These are phyloP conservation scores for Coniochaeta pulveracea DNA, from an alignment of 2,329 filamentous ascomycete genomes.

Conservation along the genomic window DNA sequence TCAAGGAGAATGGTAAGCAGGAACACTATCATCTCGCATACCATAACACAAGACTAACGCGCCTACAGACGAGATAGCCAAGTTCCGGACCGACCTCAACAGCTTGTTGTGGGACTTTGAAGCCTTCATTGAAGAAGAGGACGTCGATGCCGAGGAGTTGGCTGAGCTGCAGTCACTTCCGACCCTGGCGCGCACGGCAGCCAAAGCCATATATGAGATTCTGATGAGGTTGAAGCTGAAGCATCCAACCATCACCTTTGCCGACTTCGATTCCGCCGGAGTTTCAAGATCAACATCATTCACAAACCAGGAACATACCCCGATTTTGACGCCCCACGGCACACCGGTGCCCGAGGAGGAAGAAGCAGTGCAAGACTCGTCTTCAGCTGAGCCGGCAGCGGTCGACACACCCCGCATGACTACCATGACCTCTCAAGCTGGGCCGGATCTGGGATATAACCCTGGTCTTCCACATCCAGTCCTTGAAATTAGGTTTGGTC, in stretches of 20 bases:
- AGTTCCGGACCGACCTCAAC: slow-evolving; percentile 33
- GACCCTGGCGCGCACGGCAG: slow-evolving; percentile 33
- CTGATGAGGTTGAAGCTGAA: slow-evolving; percentile 43
- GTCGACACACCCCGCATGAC: neutral
- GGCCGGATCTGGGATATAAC: slow-evolving; percentile 2
- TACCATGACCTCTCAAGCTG: slow-evolving; percentile 1
- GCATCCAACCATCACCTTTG: slow-evolving; percentile 7
- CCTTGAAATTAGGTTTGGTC: too few species aligned
- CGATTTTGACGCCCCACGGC: too few species aligned
- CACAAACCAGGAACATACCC: too few species aligned
- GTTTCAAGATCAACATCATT: slow-evolving; percentile 8
- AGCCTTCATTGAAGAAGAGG: slow-evolving; percentile 36
- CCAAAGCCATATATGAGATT: slow-evolving; percentile 36
- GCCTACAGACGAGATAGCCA: slow-evolving; percentile 34
- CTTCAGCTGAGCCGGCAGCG: too few species aligned
- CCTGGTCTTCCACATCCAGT: neutral
- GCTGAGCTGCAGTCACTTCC: slow-evolving; percentile 34
- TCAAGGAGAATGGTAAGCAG: slow-evolving; percentile 45
- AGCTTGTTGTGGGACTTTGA: slow-evolving; percentile 46
- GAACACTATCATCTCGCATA: too few species aligned
- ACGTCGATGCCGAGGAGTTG: slow-evolving; percentile 39
- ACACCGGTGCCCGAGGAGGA: too few species aligned
- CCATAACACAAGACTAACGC: neutral
- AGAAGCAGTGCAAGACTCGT: too few species aligned
- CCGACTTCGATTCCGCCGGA: slow-evolving; percentile 1